Percentiles rank a stretch among this genome's conserved stretches.
Conservation (phyloP, 1,284 basidiomycete species). For the Moesziomyces antarcticus region DNA sequence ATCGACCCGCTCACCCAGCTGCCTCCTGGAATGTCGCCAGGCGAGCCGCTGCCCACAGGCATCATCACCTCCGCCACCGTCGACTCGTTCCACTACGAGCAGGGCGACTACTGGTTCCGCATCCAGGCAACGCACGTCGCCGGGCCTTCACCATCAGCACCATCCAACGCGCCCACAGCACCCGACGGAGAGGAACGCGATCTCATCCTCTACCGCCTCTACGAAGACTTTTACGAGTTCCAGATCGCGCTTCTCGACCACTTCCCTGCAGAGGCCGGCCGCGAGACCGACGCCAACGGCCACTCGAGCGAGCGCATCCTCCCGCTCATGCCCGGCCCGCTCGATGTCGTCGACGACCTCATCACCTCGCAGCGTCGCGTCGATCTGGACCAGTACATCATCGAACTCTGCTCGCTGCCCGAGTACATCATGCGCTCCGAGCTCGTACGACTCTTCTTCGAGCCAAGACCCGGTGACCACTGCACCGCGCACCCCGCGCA, state of each 20-base stretch:
- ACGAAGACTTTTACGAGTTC: conserved; percentile 99
- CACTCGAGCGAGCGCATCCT: conserved; percentile 76
- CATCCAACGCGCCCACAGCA: conserved; percentile 43
- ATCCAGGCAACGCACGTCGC: conserved; percentile 80
- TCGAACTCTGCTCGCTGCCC: conserved; percentile 78
- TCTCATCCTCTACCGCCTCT: conserved; percentile 90
- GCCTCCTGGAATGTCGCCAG: conserved; percentile 57
- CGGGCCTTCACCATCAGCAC: conserved; percentile 36
- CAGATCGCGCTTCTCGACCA: conserved; percentile 78
- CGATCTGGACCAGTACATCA: conserved; percentile 90
- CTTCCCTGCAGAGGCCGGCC: conserved; percentile 40
- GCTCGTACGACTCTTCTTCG: conserved; percentile 85
- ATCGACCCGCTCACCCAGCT: conserved; percentile 49
- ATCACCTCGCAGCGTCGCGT: conserved; percentile 83
- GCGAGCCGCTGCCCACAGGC: conserved; percentile 70
- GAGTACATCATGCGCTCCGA: conserved; percentile 84
- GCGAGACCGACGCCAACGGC: conserved; percentile 65
- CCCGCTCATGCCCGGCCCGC: conserved; percentile 95
- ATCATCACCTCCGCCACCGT: conserved; percentile 88
- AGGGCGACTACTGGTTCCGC: conserved; percentile 97
- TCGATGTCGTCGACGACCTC: conserved; percentile 81
- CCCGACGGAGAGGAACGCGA: conserved; percentile 72
- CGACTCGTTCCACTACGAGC: conserved; percentile 95
- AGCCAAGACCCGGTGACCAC: conserved; percentile 84
- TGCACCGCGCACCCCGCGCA: conserved; percentile 62